Conservation (phyloP, 345 rosid genomes). For the Conringia planisiliqua region DNA sequence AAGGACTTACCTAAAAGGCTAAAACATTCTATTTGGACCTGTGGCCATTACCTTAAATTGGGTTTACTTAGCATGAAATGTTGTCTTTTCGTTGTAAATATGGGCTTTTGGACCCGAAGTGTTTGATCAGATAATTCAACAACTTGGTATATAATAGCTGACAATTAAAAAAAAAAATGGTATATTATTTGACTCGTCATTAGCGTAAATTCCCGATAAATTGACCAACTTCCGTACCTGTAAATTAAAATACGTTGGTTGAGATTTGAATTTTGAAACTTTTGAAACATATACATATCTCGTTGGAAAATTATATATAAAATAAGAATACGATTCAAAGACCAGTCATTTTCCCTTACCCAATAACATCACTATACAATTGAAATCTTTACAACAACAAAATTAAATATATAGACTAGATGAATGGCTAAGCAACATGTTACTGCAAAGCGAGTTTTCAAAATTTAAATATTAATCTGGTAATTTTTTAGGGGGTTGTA, state of each 20-base stretch:
- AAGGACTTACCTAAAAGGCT: background rate
- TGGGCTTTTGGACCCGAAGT: background rate
- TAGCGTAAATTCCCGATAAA: conserved; percentile 11
- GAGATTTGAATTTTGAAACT: background rate
- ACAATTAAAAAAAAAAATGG: too few species aligned
- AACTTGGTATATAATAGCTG: background rate
- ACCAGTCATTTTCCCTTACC: conserved; percentile 28
- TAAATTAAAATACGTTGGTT: conserved; percentile 13
- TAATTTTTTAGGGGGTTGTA: background rate
- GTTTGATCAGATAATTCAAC: background rate
- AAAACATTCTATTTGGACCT: background rate
- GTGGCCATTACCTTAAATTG: background rate
- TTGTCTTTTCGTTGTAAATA: background rate
- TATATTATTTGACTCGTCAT: conserved; percentile 15
- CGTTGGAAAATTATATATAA: background rate
- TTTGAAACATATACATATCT: background rate
- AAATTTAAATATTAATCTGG: background rate
- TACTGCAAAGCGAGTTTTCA: conserved; percentile 20
- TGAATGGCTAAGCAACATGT: conserved; percentile 29
- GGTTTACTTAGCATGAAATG: background rate
- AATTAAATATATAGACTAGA: background rate
- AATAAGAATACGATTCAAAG: background rate
- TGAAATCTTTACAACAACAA: background rate
- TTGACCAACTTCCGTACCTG: conserved; percentile 1
- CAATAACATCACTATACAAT: conserved; percentile 2